Conservation (phyloP, 306 rosid species). For the Malus sieversii region DNA sequence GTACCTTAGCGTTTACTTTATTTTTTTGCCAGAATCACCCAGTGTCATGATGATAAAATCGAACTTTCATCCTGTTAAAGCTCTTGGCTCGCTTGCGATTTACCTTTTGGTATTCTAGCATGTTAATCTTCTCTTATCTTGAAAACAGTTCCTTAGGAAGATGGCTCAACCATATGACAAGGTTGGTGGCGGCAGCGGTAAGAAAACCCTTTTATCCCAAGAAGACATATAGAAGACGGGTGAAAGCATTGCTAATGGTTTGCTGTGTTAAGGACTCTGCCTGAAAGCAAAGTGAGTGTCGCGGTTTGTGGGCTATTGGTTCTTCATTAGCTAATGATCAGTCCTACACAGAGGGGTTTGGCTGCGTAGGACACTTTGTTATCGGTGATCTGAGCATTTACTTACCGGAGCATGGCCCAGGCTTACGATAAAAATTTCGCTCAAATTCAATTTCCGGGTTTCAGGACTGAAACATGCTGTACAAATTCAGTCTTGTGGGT, state of each 20-base stretch:
- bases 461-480: not conserved
- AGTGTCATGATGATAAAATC: not conserved
- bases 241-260: conserved; percentile 41
- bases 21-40: not conserved
- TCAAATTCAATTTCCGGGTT: not conserved
- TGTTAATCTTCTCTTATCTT: conserved; percentile 6
- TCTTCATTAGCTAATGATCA: not conserved
- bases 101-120: not conserved
- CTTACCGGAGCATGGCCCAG: not conserved
- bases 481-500: not conserved
- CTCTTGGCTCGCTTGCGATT: not conserved
- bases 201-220: conserved; percentile 71
- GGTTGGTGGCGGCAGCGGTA: conserved; percentile 58
- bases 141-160: conserved; percentile 76
- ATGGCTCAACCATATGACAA: conserved; percentile 95
- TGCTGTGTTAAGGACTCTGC: conserved; percentile 31
- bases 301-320: not conserved
- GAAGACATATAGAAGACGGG: conserved; percentile 73
- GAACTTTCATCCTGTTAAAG: not conserved
- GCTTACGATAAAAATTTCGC: not conserved
- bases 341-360: not conserved
- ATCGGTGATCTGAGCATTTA: not conserved
- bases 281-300: not conserved
- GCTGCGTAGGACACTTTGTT: not conserved
- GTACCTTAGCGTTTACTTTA: not conserved